Evolutionary conservation across 495 filamentous ascomycete species (phyloP).

Genomic region (Aspergillus sparsus): DNA sequence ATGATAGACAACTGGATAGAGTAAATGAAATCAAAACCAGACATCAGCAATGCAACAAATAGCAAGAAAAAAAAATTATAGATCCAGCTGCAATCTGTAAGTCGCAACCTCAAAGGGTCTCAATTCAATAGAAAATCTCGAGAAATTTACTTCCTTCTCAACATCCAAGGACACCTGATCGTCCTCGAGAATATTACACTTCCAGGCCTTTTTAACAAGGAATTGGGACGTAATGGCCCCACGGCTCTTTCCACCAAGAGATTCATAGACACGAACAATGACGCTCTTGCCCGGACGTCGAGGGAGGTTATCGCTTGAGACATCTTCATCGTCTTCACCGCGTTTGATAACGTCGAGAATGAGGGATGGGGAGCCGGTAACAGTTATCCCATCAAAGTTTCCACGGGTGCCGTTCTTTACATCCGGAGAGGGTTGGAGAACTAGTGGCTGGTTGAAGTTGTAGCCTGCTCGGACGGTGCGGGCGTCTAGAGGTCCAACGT

Average conservation of each 20-base stretch:
- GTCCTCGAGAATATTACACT: conserved; percentile 71
- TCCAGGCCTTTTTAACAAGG: conserved; percentile 72
- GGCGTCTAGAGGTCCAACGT: conserved; percentile 66
- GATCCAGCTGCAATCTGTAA: conserved; percentile 67
- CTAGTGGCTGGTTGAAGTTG: conserved; percentile 86
- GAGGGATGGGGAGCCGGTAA: conserved; percentile 60
- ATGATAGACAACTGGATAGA: no score
- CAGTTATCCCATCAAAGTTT: neutral
- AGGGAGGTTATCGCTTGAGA: conserved; percentile 69
- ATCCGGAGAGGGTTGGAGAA: conserved; percentile 36
- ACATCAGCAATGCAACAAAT: no score
- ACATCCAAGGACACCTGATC: conserved; percentile 55
- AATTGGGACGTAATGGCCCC: conserved; percentile 65
- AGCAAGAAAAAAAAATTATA: conserved; percentile 28
- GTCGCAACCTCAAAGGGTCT: conserved; percentile 90
- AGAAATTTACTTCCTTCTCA: conserved; percentile 43
- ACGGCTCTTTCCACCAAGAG: conserved; percentile 77
- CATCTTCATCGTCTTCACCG: conserved; percentile 93
- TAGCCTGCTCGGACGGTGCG: conserved; percentile 79
- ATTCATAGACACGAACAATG: conserved; percentile 84
- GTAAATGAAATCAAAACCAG: no score
- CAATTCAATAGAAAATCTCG: conserved; percentile 62
- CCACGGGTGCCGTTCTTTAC: neutral
- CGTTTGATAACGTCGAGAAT: conserved; percentile 86
- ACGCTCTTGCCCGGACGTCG: conserved; percentile 72